Base-by-base conservation (phyloP, 2,329 filamentous ascomycete genomes). In the Fusarium sp. region DNA sequence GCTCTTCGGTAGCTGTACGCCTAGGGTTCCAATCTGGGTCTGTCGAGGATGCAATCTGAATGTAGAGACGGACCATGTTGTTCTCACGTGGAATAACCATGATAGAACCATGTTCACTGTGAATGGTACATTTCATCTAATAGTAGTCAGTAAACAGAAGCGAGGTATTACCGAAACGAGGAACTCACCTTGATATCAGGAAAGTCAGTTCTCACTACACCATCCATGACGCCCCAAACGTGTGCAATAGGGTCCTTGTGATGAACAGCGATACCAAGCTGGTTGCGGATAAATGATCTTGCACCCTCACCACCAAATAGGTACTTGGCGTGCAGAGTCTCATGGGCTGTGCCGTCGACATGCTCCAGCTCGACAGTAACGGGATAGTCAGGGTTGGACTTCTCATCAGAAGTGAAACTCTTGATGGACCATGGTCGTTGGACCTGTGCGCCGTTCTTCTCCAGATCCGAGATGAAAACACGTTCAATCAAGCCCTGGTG, bases 301-400 rank as follows among this genome's bases (percentile, higher is more conserved):
- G 91, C 89, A 2, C 91, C 91, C 76, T 94, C 91, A 8, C 89
- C 91, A 29, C 91, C 87, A 66, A 94, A 90, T 7, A 94, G 81
- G 68, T 93, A 92, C 77, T 91, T 93, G 27, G 90, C 85, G 49
- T 86, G 85, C 15, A 93, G 80, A 0, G 83, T 94, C 81, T 97
- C 92, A 40, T 85, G 85, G 11, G 85, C 82, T 24, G 88, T 88
- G 30, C 92, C 92, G 75, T 97, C 92, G 16, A 94, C 85, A 74
- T 95, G 92, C 76, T 91, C 89, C 50, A 97, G 82, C 63, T 90
- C 86, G 29, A 97, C 94, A 71, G 92, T 87, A 3, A 97, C 92
- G 1, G 94, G 95, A 77, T 96, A 97, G 25, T 89, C 87, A 2
- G 84, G 77, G 70, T 90, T 83, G 7, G 76, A 78, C 44, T 85